Base-by-base conservation (phyloP, 176 grass and related monocot species). In the Avena sativa region DNA sequence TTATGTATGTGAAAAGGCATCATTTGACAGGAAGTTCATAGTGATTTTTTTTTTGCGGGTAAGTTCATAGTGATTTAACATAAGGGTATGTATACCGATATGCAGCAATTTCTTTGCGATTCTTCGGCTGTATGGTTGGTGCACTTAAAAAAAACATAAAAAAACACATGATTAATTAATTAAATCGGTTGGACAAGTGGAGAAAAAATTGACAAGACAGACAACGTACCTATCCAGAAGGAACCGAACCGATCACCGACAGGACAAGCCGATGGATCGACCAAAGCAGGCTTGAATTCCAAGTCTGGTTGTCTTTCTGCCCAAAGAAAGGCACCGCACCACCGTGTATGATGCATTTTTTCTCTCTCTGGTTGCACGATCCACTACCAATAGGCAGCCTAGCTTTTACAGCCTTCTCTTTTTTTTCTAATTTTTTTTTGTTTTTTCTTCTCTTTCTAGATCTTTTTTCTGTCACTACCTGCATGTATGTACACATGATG, bases 231-330 rank as follows among this genome's bases (percentile, higher is more conserved):
- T 65, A 51, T 65, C 25, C 25, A 65, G 12, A 65, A 30, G 52
- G 66, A 43, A 7, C 40, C 40, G 40, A 43, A 12, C 19, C 2
- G 64, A 61, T 91, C 90, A 91, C 86, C 86, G 90, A 88, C 90
- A 78, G 62, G 48, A 76, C 73, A 44, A 56, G 7, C 23, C 69
- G 75, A 17, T 32, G 30, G 46, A 56, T 34, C 65, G 44, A 8
- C 12, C 47, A 84, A 84, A 84, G 32, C 3, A 34, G 52, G 79
- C 83, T 77, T 81, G 62, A 15, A 76, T 60, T 86, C 79, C 82
- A 80, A 85, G 73, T 32, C 14, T 49, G 68, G 62, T 80, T 77
- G 74, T 56, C 74, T 43, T 71, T 86, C 36, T 79, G 52, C 68
- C 82, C 85, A 30, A 79, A 75, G 69, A 75, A 80, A 25, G 55